phyloP scores from a whole-genome alignment of 176 grass and related monocot species.

The Eremochloa ophiuroides region DNA sequence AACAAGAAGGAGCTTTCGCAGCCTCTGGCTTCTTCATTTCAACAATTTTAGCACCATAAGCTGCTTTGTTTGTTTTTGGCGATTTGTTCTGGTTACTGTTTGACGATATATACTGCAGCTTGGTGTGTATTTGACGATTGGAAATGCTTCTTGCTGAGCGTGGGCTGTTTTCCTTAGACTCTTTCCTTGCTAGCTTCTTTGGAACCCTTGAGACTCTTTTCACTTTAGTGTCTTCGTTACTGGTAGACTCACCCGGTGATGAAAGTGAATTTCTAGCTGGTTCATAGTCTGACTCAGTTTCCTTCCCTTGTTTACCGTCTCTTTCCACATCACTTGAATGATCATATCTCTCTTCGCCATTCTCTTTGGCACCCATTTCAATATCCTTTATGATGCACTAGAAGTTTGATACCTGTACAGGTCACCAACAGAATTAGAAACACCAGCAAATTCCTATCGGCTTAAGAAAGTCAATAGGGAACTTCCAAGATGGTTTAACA shows the following conservation, averaged over 20 bases:
- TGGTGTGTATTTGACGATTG: constrained; percentile 36
- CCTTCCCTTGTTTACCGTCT: constrained; percentile 68
- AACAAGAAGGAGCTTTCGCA: constrained; percentile 35
- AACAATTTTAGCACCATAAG: constrained; percentile 37
- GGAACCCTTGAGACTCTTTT: constrained; percentile 87
- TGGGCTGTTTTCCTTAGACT: constrained; percentile 43
- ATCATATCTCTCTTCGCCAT: constrained; percentile 52
- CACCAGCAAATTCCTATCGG: background rate
- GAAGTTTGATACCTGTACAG: constrained; percentile 20
- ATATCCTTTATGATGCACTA: background rate
- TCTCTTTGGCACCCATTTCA: constrained; percentile 85
- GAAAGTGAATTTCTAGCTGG: constrained; percentile 67
- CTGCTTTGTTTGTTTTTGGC: constrained; percentile 47
- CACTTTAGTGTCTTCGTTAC: constrained; percentile 53
- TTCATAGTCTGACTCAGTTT: constrained; percentile 69
- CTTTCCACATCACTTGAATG: constrained; percentile 45
- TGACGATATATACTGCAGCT: constrained; percentile 61
- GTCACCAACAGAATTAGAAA: constrained; percentile 2
- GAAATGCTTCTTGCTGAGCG: constrained; percentile 42
- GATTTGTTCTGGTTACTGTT: constrained; percentile 58
- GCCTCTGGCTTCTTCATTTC: constrained; percentile 41
- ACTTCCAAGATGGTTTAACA: background rate
- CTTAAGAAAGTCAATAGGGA: background rate
- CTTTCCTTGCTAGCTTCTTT: constrained; percentile 76
- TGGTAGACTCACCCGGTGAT: constrained; percentile 64